phyloP scores from a whole-genome alignment of 2,329 filamentous ascomycete genomes.

The Hymenoscyphus fructigenus region DNA sequence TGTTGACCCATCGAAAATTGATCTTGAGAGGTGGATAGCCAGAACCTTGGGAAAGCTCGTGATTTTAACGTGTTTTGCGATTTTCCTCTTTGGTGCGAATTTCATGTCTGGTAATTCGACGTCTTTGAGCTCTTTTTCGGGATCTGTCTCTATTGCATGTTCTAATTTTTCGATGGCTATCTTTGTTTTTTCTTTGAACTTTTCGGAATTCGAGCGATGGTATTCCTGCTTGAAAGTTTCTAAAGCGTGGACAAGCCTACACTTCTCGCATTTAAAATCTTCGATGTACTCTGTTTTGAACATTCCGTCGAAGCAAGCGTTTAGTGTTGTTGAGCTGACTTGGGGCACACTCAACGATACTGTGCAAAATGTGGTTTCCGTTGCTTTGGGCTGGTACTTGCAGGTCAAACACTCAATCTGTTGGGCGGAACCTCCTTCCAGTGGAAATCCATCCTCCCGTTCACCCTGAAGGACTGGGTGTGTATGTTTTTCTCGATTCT shows the following conservation, averaged over 20 bases:
- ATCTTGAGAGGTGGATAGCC: slow-evolving; percentile 87
- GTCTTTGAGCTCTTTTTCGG: slow-evolving; percentile 71
- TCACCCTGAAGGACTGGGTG: slow-evolving; percentile 12
- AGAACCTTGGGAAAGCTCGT: slow-evolving; percentile 86
- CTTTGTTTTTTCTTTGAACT: slow-evolving; percentile 51
- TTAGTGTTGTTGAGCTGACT: slow-evolving; percentile 75
- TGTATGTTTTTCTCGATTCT: slow-evolving; percentile 4
- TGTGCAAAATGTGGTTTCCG: slow-evolving; percentile 83
- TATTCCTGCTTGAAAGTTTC: slow-evolving; percentile 60
- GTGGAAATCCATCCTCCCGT: slow-evolving; percentile 75
- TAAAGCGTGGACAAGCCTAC: slow-evolving; percentile 78
- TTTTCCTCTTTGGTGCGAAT: slow-evolving; percentile 75
- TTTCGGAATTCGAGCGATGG: slow-evolving; percentile 51
- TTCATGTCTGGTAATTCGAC: slow-evolving; percentile 73
- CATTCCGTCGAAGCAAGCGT: slow-evolving; percentile 87
- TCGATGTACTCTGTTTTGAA: slow-evolving; percentile 96
- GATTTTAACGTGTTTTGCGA: slow-evolving; percentile 84
- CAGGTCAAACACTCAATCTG: slow-evolving; percentile 92
- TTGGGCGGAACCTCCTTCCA: slow-evolving; percentile 91
- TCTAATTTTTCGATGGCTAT: slow-evolving; percentile 65
- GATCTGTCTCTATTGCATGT: slow-evolving; percentile 72
- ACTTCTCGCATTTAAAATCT: slow-evolving; percentile 94
- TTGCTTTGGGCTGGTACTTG: slow-evolving; percentile 82
- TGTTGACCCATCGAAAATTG: slow-evolving; percentile 81
- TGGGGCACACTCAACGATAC: slow-evolving; percentile 90